Evolutionary conservation across 2,329 filamentous ascomycete genomes (phyloP).

Genomic region (Talaromyces sp.): DNA sequence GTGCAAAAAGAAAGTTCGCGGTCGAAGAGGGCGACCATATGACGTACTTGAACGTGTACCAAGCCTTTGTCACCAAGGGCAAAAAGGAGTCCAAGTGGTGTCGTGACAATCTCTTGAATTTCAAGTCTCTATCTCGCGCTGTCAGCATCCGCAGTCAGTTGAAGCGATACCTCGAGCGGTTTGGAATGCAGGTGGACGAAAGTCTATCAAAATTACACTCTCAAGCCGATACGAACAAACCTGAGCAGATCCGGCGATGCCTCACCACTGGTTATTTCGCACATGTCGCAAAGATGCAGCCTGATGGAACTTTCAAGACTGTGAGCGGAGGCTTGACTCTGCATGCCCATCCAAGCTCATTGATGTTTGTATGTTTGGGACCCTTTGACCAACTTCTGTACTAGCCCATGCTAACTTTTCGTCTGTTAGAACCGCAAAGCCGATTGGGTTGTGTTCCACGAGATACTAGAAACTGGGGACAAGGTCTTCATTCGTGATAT

Average conservation of each 20-base stretch:
- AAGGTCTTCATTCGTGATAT: slow-evolving; percentile 91
- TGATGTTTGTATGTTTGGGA: slow-evolving; percentile 68
- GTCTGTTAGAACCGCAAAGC: slow-evolving; percentile 72
- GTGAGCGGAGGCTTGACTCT: slow-evolving; percentile 74
- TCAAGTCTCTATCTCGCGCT: slow-evolving; percentile 74
- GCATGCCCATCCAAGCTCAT: slow-evolving; percentile 82
- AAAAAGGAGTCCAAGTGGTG: slow-evolving; percentile 83
- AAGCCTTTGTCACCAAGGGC: slow-evolving; percentile 77
- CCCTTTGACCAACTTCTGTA: not conserved
- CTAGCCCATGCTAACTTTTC: slow-evolving; percentile 12
- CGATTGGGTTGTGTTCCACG: slow-evolving; percentile 94
- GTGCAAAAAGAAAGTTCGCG: slow-evolving; percentile 73
- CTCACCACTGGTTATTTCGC: slow-evolving; percentile 88
- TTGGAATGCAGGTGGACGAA: slow-evolving; percentile 68
- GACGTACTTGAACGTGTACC: slow-evolving; percentile 89
- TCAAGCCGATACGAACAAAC: slow-evolving; percentile 36
- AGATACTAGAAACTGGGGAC: slow-evolving; percentile 80
- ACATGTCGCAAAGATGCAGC: slow-evolving; percentile 88
- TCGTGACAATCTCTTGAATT: slow-evolving; percentile 80
- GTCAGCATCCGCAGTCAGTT: slow-evolving; percentile 84
- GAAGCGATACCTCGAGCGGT: slow-evolving; percentile 79
- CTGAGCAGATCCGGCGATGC: slow-evolving; percentile 76
- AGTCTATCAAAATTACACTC: slow-evolving; percentile 37
- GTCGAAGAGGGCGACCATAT: slow-evolving; percentile 92
- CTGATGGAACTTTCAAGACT: slow-evolving; percentile 83